These are phyloP conservation scores for Exophiala alcalophila DNA, from an alignment of 2,329 filamentous ascomycete species.

Conservation along the genomic window DNA sequence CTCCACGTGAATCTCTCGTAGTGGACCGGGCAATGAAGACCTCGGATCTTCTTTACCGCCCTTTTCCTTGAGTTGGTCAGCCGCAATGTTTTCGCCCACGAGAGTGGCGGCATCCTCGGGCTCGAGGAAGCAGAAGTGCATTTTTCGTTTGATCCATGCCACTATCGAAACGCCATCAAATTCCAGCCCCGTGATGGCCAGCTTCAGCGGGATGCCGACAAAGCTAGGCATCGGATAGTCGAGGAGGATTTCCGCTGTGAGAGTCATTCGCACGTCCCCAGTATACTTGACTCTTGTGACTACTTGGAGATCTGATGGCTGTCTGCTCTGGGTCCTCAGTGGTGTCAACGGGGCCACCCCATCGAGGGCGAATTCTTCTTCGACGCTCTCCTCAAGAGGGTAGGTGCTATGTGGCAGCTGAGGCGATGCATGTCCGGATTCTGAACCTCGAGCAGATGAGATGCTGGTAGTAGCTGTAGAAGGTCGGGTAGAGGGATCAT, in stretches of 20 bases:
- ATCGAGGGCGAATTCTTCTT: slow-evolving; percentile 20
- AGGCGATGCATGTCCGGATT: slow-evolving; percentile 25
- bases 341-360: slow-evolving; percentile 37
- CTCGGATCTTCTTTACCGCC: slow-evolving; percentile 33
- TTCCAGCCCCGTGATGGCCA: slow-evolving; percentile 90
- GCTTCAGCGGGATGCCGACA: slow-evolving; percentile 87
- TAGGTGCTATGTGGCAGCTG: slow-evolving; percentile 12
- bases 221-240: slow-evolving; percentile 99
- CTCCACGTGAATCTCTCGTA: slow-evolving; percentile 93
- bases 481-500: slow-evolving; percentile 41
- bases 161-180: slow-evolving; percentile 94
- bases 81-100: slow-evolving; percentile 49
- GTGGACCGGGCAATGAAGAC: slow-evolving; percentile 59
- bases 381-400: slow-evolving; percentile 5
- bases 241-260: slow-evolving; percentile 91
- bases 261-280: slow-evolving; percentile 79
- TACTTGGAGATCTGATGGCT: slow-evolving; percentile 84
- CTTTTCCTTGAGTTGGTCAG: slow-evolving; percentile 28
- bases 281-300: slow-evolving; percentile 87
- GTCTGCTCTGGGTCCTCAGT: slow-evolving; percentile 65
- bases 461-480: slow-evolving; percentile 41
- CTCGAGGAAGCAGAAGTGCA: slow-evolving; percentile 92
- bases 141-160: slow-evolving; percentile 81
- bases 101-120: slow-evolving; percentile 83
- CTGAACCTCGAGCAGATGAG: slow-evolving; percentile 25